phyloP scores from a whole-genome alignment of 1,139 yeast species.

The Protomyces arabidopsidicola region DNA sequence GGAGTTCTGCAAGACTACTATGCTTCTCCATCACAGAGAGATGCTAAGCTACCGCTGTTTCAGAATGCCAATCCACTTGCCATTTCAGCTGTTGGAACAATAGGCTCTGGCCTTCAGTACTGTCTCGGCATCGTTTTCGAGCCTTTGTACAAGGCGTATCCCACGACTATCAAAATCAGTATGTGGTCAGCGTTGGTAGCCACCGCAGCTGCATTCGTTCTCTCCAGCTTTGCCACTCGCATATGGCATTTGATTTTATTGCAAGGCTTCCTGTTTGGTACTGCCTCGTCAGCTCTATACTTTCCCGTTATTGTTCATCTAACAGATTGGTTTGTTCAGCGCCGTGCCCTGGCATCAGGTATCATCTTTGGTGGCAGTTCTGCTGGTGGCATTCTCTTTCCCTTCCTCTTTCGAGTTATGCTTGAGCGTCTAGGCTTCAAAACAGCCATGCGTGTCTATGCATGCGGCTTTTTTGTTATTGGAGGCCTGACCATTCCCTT shows the following conservation, averaged over 20 bases:
- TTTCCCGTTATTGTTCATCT: slow-evolving; percentile 19
- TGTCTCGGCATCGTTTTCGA: slow-evolving; percentile 10
- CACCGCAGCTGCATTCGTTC: not conserved
- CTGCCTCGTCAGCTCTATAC: slow-evolving; percentile 4
- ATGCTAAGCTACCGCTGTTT: not conserved
- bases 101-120: slow-evolving; percentile 13
- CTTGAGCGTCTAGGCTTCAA: slow-evolving; percentile 49
- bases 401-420: slow-evolving; percentile 54
- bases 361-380: slow-evolving; percentile 66
- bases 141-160: slow-evolving; percentile 12
- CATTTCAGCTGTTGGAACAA: slow-evolving; percentile 13
- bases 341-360: slow-evolving; percentile 58
- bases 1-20: not conserved
- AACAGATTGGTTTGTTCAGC: slow-evolving; percentile 49
- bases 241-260: slow-evolving; percentile 11
- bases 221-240: slow-evolving; percentile 8
- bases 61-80: not conserved
- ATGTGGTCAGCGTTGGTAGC: slow-evolving; percentile 3
- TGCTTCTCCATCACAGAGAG: not conserved
- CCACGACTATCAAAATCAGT: slow-evolving; percentile 8
- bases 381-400: slow-evolving; percentile 61
- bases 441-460: slow-evolving; percentile 19
- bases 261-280: slow-evolving; percentile 7
- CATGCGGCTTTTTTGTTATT: slow-evolving; percentile 2
- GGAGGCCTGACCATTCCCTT: slow-evolving; percentile 6